Evolutionary conservation across 768 basidiomycete genomes (phyloP).

Genomic region (Psilocybe sp.): DNA sequence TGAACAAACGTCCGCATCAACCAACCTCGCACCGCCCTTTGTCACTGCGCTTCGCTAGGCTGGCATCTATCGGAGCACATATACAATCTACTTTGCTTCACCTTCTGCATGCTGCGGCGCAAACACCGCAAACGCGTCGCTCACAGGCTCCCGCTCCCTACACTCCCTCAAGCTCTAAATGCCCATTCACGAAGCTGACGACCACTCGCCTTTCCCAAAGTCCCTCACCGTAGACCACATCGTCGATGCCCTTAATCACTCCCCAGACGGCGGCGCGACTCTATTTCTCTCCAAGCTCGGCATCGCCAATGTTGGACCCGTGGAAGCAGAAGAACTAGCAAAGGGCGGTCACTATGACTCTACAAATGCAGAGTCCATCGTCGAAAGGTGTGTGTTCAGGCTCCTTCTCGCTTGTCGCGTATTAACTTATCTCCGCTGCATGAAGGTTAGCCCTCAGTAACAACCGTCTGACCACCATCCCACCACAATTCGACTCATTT

Average conservation of each 20-base stretch:
- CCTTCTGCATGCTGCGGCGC: constrained; percentile 8
- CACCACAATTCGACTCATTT: constrained; percentile 68
- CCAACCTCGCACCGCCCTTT: too few species aligned
- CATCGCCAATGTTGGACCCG: constrained; percentile 71
- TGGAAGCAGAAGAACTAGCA: constrained; percentile 76
- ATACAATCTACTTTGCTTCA: background rate
- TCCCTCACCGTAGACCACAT: constrained; percentile 59
- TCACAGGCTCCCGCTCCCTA: constrained; percentile 1
- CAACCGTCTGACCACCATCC: constrained; percentile 79
- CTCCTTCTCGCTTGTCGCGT: background rate
- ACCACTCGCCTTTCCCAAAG: constrained; percentile 18
- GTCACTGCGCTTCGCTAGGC: too few species aligned
- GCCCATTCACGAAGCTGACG: constrained; percentile 27
- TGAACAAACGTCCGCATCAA: too few species aligned
- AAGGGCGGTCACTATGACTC: constrained; percentile 46
- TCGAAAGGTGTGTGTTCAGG: constrained; percentile 50
- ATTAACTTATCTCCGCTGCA: background rate
- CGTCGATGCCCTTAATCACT: constrained; percentile 59
- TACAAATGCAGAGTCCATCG: constrained; percentile 45
- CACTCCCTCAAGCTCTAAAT: constrained; percentile 11
- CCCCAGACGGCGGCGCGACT: constrained; percentile 77
- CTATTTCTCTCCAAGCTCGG: constrained; percentile 80
- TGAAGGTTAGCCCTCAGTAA: constrained; percentile 80
- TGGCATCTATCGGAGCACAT: background rate
- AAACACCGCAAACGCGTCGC: constrained; percentile 8